Evolutionary conservation across 352 stramenopile species (phyloP), one percentile per base, ranked within the genome.

Genomic region (Phytophthora cryptogea): DNA sequence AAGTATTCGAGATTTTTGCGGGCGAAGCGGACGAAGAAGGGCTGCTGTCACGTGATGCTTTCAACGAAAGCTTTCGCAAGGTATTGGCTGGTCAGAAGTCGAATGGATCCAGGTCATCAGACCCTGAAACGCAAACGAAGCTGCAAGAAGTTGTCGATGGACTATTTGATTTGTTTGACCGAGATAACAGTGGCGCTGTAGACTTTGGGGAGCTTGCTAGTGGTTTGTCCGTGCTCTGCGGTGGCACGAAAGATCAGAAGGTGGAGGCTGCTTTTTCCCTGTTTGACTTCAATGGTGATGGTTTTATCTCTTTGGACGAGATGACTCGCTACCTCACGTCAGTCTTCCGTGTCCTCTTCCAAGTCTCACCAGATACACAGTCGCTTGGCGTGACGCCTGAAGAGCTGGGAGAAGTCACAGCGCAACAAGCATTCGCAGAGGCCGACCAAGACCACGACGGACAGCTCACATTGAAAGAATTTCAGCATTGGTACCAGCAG

Each of bases 241-340:
- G 76, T 4, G 89, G 89, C 27, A 94, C 86, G 7, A 90, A 94
- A 54, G 70, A 93, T 28, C 86, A 97, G 39, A 95, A 95, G 54
- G 79, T 95, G 17, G 70, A 90, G 30, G 83, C 86, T 8, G 88
- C 86, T 8, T 97, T 97, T 43, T 75, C 76, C 8, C 59, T 97
- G 1, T 94, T 95, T 56, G 89, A 97, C 56, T 91, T 93, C 48
- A 94, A 97, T 59, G 84, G 83, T 28, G 89, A 97, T 58, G 86
- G 87, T 0, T 94, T 88, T 52, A 95, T 97, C 40, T 94, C 86
- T 2, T 39, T 91, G 10, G 80, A 91, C 8, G 88, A 97, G 36
- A 94, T 97, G 83, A 86, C 81, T 16, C 86, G 78, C 13, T 97
- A 96, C 60, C 55, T 96, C 28, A 90, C 85, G n/a, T 91, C 81